Base-by-base conservation (phyloP, 805 yeast species). In the Ogataea naganishii region DNA sequence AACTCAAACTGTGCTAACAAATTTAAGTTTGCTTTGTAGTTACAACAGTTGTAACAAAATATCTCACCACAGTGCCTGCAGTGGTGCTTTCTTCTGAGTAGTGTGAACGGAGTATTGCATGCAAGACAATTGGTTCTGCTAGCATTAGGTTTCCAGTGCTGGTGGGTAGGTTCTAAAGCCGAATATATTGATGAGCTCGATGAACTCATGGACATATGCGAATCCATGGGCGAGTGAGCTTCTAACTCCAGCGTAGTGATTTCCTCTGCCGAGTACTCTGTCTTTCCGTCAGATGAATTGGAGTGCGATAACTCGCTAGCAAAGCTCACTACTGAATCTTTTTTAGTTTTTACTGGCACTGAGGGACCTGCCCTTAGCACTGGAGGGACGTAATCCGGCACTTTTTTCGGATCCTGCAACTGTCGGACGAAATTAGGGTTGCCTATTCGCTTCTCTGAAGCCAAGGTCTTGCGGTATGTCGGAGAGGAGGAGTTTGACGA, bases 1-100 rank as follows among this genome's bases (percentile, higher is more conserved):
- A 47, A 41, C 31, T 56, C 61, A 35, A 57, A 57, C 35, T 56
- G 49, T 18, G 60, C 60, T 29, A 53, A 40, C 26, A 54, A 26
- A 35, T 56, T 56, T 28, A 58, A 37, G 29, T 49, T 49, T 2
- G 61, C 58, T 11, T 39, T 33, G n/a, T 45, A 34, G 18, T 36
- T 36, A 12, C 50, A 36, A 34, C 64, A 58, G 10, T 35, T 36
- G 31, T 43, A 48, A 38, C 75, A 69, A 30, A 59, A 64, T 8
- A 67, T 61, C 19, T 53, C 53, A 3, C 75, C 75, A 45, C 75
- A 69, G 35, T 62, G 68, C 12, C 75, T 39, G 39, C 75, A 69
- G 41, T 69, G 75, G 43, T 69, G 75, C 31, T 64, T 54, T 25
- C 64, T 43, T 25, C 42, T 40, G 12, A 60, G 40, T 10, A 58